Conservation (phyloP, 805 yeast genomes). For the Candida sithepensis region DNA sequence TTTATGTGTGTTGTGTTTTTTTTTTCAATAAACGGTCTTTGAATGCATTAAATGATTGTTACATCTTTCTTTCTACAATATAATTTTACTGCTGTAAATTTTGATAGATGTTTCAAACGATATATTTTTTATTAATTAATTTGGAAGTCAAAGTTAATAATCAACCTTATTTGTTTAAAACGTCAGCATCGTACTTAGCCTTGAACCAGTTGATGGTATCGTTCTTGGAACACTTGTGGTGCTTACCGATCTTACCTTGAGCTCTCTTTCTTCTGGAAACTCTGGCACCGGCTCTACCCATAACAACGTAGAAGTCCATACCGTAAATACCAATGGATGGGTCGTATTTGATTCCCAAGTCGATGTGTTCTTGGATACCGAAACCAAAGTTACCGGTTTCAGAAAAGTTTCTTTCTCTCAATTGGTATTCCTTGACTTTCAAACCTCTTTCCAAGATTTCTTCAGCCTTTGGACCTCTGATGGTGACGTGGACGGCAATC, state of each 20-base stretch:
- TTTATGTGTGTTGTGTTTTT: no score
- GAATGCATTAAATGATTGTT: neutral
- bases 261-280: conserved; percentile 98
- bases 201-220: conserved; percentile 98
- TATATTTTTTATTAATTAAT: neutral
- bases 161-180: conserved; percentile 65
- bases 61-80: neutral
- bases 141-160: neutral
- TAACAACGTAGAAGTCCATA: conserved; percentile 99
- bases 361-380: conserved; percentile 99
- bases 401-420: conserved; percentile 91
- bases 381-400: conserved; percentile 99
- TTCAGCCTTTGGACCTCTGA: conserved; percentile 99
- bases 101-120: neutral
- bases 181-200: conserved; percentile 99
- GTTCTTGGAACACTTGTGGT: conserved; percentile 88
- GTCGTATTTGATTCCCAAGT: conserved; percentile 99
- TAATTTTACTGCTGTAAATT: neutral
- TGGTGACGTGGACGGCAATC: conserved; percentile 98
- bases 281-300: conserved; percentile 99
- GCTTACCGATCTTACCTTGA: conserved; percentile 82
- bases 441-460: conserved; percentile 99
- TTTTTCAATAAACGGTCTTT: no score
- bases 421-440: conserved; percentile 99
- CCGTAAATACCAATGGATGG: conserved; percentile 99